Evolutionary conservation across 306 rosid species (phyloP), one percentile per base, ranked within the genome.

Genomic region (Glycine soja): DNA sequence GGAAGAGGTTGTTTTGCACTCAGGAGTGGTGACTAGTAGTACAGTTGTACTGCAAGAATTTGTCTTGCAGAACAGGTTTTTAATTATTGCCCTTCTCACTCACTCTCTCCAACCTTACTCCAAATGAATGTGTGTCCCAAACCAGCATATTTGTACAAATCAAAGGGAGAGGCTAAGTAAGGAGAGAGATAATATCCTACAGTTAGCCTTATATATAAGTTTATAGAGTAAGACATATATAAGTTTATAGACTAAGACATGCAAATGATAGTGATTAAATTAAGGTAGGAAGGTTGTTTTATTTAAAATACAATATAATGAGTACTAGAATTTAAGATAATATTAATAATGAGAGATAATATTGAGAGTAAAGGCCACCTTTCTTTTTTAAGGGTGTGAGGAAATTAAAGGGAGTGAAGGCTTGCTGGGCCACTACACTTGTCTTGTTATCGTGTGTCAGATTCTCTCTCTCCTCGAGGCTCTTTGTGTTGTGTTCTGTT

Each of bases 371-470:
- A 58, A 58, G 40, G 83, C 6, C 32, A 16, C 47, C 4, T 76
- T 83, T 53, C 43, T 8, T 52, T 73, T 56, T 51, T 76, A 43
- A 81, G 71, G 80, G 14, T 24, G 64, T 24, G 70, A 73, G 70
- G 71, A 80, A 75, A 79, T 69, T 71, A 82, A 90, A 84, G 89
- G 82, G 76, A 80, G 76, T 65, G 87, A 71, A 80, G 84, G 90
- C 76, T 85, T 86, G 92, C 90, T 84, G 95, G 93, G 87, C 88
- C 84, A 88, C 83, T 65, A 7, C 81, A 80, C 77, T 82, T 87
- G 86, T 78, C 85, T 50, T 77, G 78, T 83, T 76, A 52, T 45
- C 36, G 59, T 75, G 82, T 86, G 93, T 89, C 91, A 92, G 95
- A 88, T 64, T 85, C 87, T 81, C 72, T 81, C 53, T 43, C 16